Conservation (phyloP, 2,329 filamentous ascomycete genomes). For the Claviceps maximensis region DNA sequence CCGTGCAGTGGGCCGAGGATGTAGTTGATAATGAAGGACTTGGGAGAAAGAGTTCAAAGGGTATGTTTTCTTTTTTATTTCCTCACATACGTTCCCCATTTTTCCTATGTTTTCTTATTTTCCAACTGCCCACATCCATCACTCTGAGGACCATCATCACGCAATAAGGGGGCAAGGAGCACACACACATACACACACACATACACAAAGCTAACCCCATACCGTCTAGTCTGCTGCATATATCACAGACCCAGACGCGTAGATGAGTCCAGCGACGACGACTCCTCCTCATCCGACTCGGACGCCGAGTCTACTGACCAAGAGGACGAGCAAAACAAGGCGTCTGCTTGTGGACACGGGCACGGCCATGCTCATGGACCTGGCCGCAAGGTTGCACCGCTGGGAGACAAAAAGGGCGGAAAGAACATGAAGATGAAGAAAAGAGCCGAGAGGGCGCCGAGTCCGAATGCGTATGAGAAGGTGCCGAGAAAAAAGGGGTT, state of each 20-base stretch:
- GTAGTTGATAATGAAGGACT: constrained; percentile 93
- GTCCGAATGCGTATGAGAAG: constrained; percentile 74
- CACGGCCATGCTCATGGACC: not conserved
- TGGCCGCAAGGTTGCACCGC: not conserved
- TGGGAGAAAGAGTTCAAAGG: constrained; percentile 89
- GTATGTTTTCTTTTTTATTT: constrained; percentile 27
- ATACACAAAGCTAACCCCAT: too few relatives aligned
- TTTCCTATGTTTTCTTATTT: not conserved
- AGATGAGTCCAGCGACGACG: constrained; percentile 67
- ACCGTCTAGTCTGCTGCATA: constrained; percentile 79
- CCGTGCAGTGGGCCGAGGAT: constrained; percentile 84
- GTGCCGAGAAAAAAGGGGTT: constrained; percentile 35
- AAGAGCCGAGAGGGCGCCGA: constrained; percentile 43
- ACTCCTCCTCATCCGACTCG: constrained; percentile 27
- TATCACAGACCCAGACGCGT: constrained; percentile 77
- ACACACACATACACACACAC: too few relatives aligned
- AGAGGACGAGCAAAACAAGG: constrained; percentile 9
- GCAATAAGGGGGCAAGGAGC: too few relatives aligned
- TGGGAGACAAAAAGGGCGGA: constrained; percentile 10
- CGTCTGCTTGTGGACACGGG: not conserved
- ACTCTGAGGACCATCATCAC: too few relatives aligned
- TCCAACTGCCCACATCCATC: too few relatives aligned
- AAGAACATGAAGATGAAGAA: constrained; percentile 16
- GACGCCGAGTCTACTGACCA: constrained; percentile 1
- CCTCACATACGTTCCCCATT: not conserved